phyloP scores from a whole-genome alignment of 2,329 filamentous ascomycete genomes.

The Arachnopeziza araneosa region DNA sequence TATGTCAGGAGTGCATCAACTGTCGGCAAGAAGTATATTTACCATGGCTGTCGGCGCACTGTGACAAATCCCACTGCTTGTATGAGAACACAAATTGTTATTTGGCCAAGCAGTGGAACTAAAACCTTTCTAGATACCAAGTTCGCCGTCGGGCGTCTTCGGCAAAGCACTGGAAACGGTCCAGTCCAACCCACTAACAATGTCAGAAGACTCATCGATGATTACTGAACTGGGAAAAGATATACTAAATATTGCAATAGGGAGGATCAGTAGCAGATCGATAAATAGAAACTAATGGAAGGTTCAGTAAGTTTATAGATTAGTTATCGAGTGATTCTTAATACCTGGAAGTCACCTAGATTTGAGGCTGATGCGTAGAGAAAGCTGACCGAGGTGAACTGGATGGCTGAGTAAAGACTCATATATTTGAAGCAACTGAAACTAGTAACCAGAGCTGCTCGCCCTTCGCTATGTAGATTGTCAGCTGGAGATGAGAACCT shows the following conservation, averaged over 20 bases:
- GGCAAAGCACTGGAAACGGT: conserved; percentile 68
- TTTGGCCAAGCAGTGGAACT: conserved; percentile 83
- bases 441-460: conserved; percentile 92
- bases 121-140: conserved; percentile 91
- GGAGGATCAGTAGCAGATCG: conserved; percentile 84
- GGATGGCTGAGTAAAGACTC: conserved; percentile 98
- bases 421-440: conserved; percentile 99
- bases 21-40: conserved; percentile 25
- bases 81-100: conserved; percentile 70
- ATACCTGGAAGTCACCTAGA: conserved; percentile 85
- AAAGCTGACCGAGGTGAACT: conserved; percentile 96
- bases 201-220: conserved; percentile 5
- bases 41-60: conserved; percentile 78
- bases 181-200: conserved; percentile 96
- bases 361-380: conserved; percentile 92
- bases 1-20: too few species aligned
- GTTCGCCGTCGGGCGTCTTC: conserved; percentile 85
- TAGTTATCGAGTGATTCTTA: background rate
- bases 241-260: conserved; percentile 90
- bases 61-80: conserved; percentile 69
- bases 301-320: background rate
- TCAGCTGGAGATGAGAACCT: conserved; percentile 9
- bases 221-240: conserved; percentile 2
- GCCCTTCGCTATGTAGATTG: conserved; percentile 59
- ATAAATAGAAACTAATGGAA: conserved; percentile 75